Base-by-base conservation (phyloP, 1,284 basidiomycete species). In the Ganoderma lucidum region DNA sequence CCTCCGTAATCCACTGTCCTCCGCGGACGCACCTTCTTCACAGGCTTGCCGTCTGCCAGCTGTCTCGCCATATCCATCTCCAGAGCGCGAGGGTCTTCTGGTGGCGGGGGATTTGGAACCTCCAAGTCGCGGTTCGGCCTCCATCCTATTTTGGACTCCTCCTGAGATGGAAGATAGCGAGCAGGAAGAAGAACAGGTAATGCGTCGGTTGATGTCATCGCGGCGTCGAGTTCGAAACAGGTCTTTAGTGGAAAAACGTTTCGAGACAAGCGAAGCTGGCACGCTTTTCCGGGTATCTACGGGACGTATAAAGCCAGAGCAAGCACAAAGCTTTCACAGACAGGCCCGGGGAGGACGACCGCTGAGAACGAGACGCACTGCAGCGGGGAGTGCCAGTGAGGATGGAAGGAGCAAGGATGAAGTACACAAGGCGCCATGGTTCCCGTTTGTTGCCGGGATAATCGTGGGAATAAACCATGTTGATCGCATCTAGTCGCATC, bases 1-100 rank as follows among this genome's bases (percentile, higher is more conserved):
- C 96, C 96, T 75, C 94, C 94, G 78, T 96, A 98, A 81, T 99
- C 97, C 15, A 99, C 96, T 17, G 97, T 99, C 79, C 96, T 84
- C 70, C 97, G 84, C 28, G 97, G 96, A 74, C 96, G 88, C 67
- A 96, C 96, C 83, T 96, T 96, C 83, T 96, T 95, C 72, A 95
- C 86, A 6, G 90, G 85, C 81, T 88, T 96, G 42, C 86, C 93
- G 77, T 92, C 94, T 65, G 90, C 81, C 70, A 89, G 79, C 72
- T 91, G 89, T 61, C 89, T 81, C 4, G 88, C 88, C 70, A 86
- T 91, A 2, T 94, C 93, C 77, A 93, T 84, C 77, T 96, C 94
- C 67, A 92, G 87, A 9, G 68, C 67, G 32, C 62, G 70, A 4
- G 72, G 70, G 37, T 73, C 72, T n/a, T 73, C 72, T 2, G 64